Base-by-base conservation (phyloP, 352 stramenopile species). In the Peronospora destructor region DNA sequence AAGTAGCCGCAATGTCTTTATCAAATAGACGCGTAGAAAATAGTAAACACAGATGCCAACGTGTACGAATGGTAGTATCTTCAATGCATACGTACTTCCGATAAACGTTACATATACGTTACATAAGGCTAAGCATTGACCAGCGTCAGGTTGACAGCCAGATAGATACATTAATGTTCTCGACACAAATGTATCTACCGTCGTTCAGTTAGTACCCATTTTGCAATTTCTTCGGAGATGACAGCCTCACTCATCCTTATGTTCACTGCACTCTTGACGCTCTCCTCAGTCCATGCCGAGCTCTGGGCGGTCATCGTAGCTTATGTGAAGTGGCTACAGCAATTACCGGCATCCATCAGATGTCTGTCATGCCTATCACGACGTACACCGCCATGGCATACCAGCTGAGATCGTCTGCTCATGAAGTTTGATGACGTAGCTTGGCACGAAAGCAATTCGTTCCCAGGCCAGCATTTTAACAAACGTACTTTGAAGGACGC, bases 351-450 rank as follows among this genome's bases (percentile, higher is more conserved):
- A 97, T 68, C 85, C 96, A 45, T 72, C 87, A 7, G 86, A 97
- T 59, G 82, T 68, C 17, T 93, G 82, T 49, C 89, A 96, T 56
- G 86, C 85, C 14, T 96, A 96, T 69, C 87, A 96, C 53, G 76
- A 95, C 29, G 77, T 96, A 32, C 76, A 76, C 0, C 69, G 72
- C 38, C 85, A 95, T 54, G 89, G 89, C 9, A 94, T 96, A 33
- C 77, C 84, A 7, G 62, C 46, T 11, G 82, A 95, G 42, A 90
- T 94, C 50, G 85, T 96, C 29, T 97, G 49, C 76, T 95, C 33
- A 95, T 97, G 86, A 95, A 91, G 81, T 95, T 92, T 67, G 85
- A 96, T 59, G 89, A 97, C 56, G 80, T 89, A n/a, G 85, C 87
- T 0, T 61, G 59, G 49, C 70, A 78, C 60, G 37, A 71, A n/a